These are phyloP conservation scores for Alternaria sp. DNA, from an alignment of 2,329 filamentous ascomycete species.

Conservation along the genomic window DNA sequence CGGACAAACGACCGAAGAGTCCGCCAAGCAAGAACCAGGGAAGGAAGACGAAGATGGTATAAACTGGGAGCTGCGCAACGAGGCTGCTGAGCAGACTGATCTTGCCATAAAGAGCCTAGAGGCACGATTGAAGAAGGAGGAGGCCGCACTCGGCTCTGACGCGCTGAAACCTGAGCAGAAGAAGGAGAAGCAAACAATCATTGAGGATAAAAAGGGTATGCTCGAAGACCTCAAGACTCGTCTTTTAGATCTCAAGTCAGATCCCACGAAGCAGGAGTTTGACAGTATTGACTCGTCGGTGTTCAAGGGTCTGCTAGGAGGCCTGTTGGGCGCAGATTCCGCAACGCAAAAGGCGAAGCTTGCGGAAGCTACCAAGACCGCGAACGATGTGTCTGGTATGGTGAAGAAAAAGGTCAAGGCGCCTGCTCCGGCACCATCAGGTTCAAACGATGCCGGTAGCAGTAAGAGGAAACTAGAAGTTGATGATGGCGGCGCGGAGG, in stretches of 20 bases:
- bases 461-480: conserved; percentile 48
- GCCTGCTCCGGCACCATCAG: conserved; percentile 23
- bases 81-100: conserved; percentile 75
- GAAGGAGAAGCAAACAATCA: conserved; percentile 67
- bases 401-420: conserved; percentile 74
- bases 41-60: conserved; percentile 61
- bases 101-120: conserved; percentile 76
- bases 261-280: conserved; percentile 56
- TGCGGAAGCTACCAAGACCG: conserved; percentile 75
- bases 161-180: conserved; percentile 64
- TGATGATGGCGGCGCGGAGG: conserved; percentile 31
- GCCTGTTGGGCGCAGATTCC: conserved; percentile 68
- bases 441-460: conserved; percentile 16
- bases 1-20: conserved; percentile 46
- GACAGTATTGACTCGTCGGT: conserved; percentile 56
- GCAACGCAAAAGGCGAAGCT: conserved; percentile 69
- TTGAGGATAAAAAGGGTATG: conserved; percentile 79
- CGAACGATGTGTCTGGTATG: conserved; percentile 76
- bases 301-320: conserved; percentile 69
- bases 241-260: conserved; percentile 72
- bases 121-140: conserved; percentile 74
- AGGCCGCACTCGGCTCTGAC: conserved; percentile 65
- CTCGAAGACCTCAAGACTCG: conserved; percentile 73
- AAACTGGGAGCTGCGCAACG: conserved; percentile 74
- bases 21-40: conserved; percentile 37